Conservation (phyloP, 2,329 filamentous ascomycete species). For the Xylaria arbuscula region DNA sequence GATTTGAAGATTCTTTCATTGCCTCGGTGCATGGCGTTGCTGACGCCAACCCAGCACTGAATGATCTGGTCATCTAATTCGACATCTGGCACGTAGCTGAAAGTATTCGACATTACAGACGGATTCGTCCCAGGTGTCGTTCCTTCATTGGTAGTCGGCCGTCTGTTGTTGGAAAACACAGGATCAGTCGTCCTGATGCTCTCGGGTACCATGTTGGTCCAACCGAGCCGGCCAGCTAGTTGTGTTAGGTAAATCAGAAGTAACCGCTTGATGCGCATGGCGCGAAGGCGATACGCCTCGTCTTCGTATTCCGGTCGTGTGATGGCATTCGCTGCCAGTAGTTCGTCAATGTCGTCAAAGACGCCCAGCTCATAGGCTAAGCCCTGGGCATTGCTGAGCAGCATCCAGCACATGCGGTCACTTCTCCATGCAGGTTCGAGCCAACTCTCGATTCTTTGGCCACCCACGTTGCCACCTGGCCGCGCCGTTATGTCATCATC, state of each 20-base stretch:
- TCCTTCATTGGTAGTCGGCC: constrained; percentile 64
- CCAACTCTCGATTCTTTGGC: constrained; percentile 92
- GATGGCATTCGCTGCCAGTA: constrained; percentile 68
- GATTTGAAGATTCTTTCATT: constrained; percentile 91
- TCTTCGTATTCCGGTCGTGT: constrained; percentile 76
- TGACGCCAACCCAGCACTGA: constrained; percentile 94
- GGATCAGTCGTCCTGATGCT: constrained; percentile 68
- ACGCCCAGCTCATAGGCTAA: constrained; percentile 94
- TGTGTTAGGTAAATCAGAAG: constrained; percentile 93
- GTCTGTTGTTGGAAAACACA: constrained; percentile 62
- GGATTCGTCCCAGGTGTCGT: constrained; percentile 70
- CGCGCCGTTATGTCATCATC: constrained; percentile 57
- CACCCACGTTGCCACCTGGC: constrained; percentile 72
- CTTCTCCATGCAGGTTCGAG: constrained; percentile 94
- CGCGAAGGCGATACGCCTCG: constrained; percentile 79
- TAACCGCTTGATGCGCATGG: constrained; percentile 83
- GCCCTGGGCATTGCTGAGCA: constrained; percentile 89
- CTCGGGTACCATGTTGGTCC: constrained; percentile 92
- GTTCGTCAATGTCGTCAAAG: constrained; percentile 87
- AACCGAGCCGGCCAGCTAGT: constrained; percentile 89
- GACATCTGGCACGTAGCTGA: constrained; percentile 74
- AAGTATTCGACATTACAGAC: constrained; percentile 66
- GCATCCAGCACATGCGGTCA: constrained; percentile 98
- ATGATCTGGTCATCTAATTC: constrained; percentile 76
- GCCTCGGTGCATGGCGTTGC: constrained; percentile 88